Base-by-base conservation (phyloP, 345 rosid species). In the Bruguiera gymnorhiza region DNA sequence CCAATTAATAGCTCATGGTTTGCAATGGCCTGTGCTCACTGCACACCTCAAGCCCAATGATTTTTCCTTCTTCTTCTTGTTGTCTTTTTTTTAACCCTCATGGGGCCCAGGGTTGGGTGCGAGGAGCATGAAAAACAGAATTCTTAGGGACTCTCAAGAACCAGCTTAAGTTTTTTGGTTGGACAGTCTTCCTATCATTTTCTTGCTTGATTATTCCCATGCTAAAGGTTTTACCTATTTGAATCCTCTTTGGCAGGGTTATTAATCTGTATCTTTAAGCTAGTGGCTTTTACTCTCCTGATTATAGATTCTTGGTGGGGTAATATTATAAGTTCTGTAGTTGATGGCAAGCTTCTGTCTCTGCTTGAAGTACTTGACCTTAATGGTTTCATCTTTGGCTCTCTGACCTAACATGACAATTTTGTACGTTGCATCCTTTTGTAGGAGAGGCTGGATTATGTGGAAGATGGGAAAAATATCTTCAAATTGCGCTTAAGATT, bases 391-490 rank as follows among this genome's bases (percentile, higher is more conserved):
- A 48, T 71, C 8, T 66, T 52, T 66, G 26, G 51, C 51, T 58
- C 24, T 53, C 18, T 65, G 54, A 30, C 20, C 27, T 50, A 23
- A 19, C n/a, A 39, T 56, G 48, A 60, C 20, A 27, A 19, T 62
- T 76, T 32, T 46, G 37, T 71, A 19, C 48, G 60, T 27, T 69
- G 54, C 70, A 51, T 24, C 11, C 26, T 66, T 83, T 67, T 20
- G 66, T 82, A 95, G 99, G 98, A 95, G 82, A 87, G 98, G 82
- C 76, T 92, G 79, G 97, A 95, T 77, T 95, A 88, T 76, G 75
- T 91, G 88, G 99, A 95, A 87, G 99, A 95, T 82, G 97, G 97
- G 70, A 95, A 92, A 74, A 88, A 76, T 78, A 77, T 90, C 70
- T 95, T 90, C 67, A 90, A 82, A 81, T 81, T 92, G 84, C 96